phyloP scores from a whole-genome alignment of 1,139 yeast species.

The Blastobotrys ciferrii region DNA sequence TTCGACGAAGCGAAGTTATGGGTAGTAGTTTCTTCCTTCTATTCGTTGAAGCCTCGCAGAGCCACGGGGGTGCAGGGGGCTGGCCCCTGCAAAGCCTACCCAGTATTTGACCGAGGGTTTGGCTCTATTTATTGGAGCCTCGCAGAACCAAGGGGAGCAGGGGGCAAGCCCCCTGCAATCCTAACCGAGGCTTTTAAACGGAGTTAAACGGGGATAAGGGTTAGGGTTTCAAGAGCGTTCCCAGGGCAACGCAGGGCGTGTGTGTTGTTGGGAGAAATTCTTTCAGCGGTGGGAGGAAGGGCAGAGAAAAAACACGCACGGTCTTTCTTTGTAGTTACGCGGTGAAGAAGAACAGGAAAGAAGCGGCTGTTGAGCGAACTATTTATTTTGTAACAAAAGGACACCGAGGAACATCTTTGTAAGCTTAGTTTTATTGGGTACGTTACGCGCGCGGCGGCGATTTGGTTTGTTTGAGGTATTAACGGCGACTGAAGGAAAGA shows the following conservation, averaged over 20 bases:
- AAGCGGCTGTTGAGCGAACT: not conserved
- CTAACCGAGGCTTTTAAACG: too few relatives aligned
- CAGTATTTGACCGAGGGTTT: too few relatives aligned
- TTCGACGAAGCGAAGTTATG: too few relatives aligned
- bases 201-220: too few relatives aligned
- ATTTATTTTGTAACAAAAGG: not conserved
- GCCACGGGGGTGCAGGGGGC: too few relatives aligned
- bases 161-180: too few relatives aligned
- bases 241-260: slow-evolving; percentile 1
- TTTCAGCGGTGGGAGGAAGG: not conserved
- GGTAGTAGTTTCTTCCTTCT: too few relatives aligned
- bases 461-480: not conserved
- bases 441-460: not conserved
- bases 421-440: slow-evolving; percentile 7
- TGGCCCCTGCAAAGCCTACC: too few relatives aligned
- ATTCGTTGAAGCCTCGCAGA: too few relatives aligned
- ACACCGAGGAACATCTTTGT: slow-evolving; percentile 1
- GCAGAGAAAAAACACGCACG: not conserved
- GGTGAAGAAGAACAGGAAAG: not conserved
- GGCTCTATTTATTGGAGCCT: too few relatives aligned
- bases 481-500: not conserved
- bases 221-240: not conserved
- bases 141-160: too few relatives aligned
- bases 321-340: not conserved
- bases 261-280: not conserved